Percentiles rank a stretch among this genome's conserved stretches.
These are phyloP conservation scores for Salpingoeca rosetta DNA, from an alignment of 78 protist species.

Conservation along the genomic window DNA sequence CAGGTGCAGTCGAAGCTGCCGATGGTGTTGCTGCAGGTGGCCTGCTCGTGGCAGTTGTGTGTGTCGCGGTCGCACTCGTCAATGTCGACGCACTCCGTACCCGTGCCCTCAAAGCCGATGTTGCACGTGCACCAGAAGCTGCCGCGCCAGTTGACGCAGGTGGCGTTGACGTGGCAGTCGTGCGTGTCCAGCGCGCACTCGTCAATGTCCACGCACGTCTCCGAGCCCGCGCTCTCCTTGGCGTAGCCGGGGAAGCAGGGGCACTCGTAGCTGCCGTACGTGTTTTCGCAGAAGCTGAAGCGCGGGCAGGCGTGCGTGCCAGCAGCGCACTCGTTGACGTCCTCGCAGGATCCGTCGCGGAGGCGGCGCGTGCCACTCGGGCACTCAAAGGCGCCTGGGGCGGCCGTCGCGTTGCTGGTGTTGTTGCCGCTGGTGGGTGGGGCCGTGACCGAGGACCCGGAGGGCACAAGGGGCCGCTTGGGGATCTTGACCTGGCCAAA, in stretches of 20 bases:
- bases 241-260: background rate
- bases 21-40: background rate
- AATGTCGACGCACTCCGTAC: background rate
- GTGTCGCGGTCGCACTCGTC: conserved; percentile 1
- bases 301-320: background rate
- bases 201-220: background rate
- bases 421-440: too few relatives aligned
- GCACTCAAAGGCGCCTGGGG: too few relatives aligned
- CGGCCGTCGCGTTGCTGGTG: too few relatives aligned
- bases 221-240: background rate
- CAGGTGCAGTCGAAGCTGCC: background rate
- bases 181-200: background rate
- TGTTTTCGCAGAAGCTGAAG: background rate
- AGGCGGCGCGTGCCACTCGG: background rate
- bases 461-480: too few relatives aligned
- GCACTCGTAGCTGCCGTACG: background rate
- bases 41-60: conserved; percentile 1
- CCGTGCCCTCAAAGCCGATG: background rate
- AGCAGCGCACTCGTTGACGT: background rate
- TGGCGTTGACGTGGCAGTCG: background rate
- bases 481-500: too few relatives aligned
- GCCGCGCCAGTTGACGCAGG: background rate
- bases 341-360: background rate
- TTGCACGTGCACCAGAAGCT: background rate
- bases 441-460: too few relatives aligned